A percentile compares a stretch with the other conserved stretches of the same genome.
phyloP scores from a whole-genome alignment of 257 asterid genomes.

The Nemophila menziesii region DNA sequence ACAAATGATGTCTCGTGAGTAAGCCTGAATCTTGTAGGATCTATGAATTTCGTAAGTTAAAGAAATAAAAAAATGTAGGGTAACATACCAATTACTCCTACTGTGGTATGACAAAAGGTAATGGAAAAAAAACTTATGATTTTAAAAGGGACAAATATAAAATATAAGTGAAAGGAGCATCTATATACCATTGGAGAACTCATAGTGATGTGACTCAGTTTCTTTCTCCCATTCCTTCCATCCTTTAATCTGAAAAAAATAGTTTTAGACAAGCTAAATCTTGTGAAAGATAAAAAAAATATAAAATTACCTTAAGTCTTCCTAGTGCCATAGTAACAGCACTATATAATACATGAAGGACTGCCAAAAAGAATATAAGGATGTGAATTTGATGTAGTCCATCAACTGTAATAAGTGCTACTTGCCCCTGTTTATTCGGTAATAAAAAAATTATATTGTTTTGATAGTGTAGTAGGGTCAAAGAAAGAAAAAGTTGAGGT shows the following conservation, averaged over 20 bases:
- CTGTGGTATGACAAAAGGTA: too few species aligned
- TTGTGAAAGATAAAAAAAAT: neutral
- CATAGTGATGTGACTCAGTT: slow-evolving; percentile 1
- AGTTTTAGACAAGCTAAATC: too few species aligned
- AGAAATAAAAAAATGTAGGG: too few species aligned
- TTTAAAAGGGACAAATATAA: too few species aligned
- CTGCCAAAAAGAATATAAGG: slow-evolving; percentile 14
- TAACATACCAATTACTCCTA: too few species aligned
- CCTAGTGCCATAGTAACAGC: slow-evolving; percentile 14
- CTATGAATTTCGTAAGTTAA: slow-evolving; percentile 29
- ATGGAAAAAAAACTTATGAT: too few species aligned
- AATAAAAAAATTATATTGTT: too few species aligned
- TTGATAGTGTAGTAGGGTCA: too few species aligned
- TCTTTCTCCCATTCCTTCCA: slow-evolving; percentile 8
- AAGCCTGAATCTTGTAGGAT: slow-evolving; percentile 47
- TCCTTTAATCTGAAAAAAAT: slow-evolving; percentile 1
- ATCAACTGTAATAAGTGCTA: slow-evolving; percentile 4
- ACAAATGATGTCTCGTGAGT: slow-evolving; percentile 58
- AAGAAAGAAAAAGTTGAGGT: too few species aligned
- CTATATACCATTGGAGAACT: slow-evolving; percentile 8
- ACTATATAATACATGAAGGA: slow-evolving; percentile 8
- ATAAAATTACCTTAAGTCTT: slow-evolving; percentile 8
- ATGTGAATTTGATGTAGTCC: slow-evolving; percentile 14
- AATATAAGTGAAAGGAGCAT: neutral
- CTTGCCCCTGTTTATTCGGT: slow-evolving; percentile 11